Percentiles rank a stretch among this genome's conserved stretches.
Conservation (phyloP, 176 grass and related monocot genomes). For the Oryza punctata region DNA sequence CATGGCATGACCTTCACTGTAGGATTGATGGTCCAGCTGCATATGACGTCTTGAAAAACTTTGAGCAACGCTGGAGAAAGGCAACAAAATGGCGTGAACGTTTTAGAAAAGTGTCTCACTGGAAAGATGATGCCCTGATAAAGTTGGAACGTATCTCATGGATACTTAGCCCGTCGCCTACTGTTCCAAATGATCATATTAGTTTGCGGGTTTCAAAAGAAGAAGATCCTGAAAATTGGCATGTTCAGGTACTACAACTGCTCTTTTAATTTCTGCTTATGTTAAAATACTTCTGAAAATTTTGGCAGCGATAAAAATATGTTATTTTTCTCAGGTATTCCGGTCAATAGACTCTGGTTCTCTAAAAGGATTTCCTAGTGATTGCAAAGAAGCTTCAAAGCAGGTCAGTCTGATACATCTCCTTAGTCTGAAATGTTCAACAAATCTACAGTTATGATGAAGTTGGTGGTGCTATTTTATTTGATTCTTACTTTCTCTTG, state of each 20-base stretch:
- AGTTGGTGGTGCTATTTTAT: not conserved
- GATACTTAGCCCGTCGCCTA: slow-evolving; percentile 82
- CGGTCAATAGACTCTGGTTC: slow-evolving; percentile 97
- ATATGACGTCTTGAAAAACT: slow-evolving; percentile 91
- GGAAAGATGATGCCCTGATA: slow-evolving; percentile 92
- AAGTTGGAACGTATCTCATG: slow-evolving; percentile 93
- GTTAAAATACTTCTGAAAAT: slow-evolving; percentile 17
- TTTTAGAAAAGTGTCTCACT: slow-evolving; percentile 59
- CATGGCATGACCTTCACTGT: slow-evolving; percentile 98
- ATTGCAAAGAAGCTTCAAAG: slow-evolving; percentile 58
- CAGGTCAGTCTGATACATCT: slow-evolving; percentile 53
- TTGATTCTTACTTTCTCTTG: not conserved
- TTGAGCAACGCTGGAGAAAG: slow-evolving; percentile 90
- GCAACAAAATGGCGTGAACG: slow-evolving; percentile 79
- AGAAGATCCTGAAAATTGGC: slow-evolving; percentile 83
- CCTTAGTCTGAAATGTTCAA: not conserved
- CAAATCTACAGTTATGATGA: slow-evolving; percentile 14
- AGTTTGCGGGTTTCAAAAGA: slow-evolving; percentile 70
- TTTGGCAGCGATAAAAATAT: slow-evolving; percentile 30
- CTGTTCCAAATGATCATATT: slow-evolving; percentile 60
- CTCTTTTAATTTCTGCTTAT: slow-evolving; percentile 29
- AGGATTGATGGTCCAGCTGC: slow-evolving; percentile 91
- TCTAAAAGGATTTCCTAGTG: slow-evolving; percentile 84
- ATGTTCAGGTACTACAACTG: slow-evolving; percentile 71
- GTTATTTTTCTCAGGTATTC: slow-evolving; percentile 60